Percentiles rank a stretch among this genome's conserved stretches.
These are phyloP conservation scores for Penicillium janthinellum DNA, from an alignment of 2,329 filamentous ascomycete species.

Conservation along the genomic window DNA sequence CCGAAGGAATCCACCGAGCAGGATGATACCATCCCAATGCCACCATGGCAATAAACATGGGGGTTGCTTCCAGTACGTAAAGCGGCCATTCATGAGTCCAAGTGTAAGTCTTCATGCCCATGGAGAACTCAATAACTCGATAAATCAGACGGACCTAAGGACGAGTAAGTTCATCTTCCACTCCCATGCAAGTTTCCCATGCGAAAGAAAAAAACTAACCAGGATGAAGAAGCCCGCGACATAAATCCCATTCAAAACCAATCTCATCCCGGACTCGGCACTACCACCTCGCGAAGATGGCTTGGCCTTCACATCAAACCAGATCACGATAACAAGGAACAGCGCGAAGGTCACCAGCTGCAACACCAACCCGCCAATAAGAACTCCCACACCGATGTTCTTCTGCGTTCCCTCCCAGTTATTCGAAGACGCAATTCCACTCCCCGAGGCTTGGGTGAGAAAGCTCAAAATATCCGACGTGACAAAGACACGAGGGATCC, in stretches of 20 bases:
- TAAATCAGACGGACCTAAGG: constrained; percentile 55
- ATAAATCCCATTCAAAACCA: background rate
- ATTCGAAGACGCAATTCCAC: background rate
- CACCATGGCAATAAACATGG: constrained; percentile 48
- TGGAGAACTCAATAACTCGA: constrained; percentile 56
- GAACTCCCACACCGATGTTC: background rate
- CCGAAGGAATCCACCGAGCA: constrained; percentile 39
- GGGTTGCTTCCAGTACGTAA: constrained; percentile 55
- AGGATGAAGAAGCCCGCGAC: background rate
- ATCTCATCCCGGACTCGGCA: background rate
- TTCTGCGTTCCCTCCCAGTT: background rate
- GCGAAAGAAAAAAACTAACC: background rate
- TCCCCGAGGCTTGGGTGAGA: background rate
- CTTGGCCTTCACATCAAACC: background rate
- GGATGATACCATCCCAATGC: constrained; percentile 56
- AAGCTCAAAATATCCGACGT: background rate
- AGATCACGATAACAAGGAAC: background rate
- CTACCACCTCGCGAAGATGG: background rate
- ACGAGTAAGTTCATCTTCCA: constrained; percentile 26
- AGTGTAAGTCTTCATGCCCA: constrained; percentile 54
- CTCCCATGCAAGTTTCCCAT: no score
- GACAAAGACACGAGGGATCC: background rate
- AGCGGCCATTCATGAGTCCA: constrained; percentile 57
- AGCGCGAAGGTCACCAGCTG: background rate
- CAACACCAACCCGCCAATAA: background rate